Conservation (phyloP, 257 asterid genomes). For the Anisodus acutangulus region DNA sequence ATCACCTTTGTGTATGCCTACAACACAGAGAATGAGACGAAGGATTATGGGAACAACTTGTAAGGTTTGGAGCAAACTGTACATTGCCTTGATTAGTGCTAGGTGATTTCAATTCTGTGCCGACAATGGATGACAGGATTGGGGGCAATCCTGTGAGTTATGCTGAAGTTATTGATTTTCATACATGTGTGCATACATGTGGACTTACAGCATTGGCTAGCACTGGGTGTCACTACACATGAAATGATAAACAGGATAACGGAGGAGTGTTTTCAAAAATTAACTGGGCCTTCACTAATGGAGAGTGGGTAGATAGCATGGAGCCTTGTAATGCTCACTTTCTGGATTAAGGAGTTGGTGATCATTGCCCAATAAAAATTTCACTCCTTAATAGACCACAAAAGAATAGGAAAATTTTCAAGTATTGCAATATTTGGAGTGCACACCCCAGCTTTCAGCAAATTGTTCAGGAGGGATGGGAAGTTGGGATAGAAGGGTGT, state of each 20-base stretch:
- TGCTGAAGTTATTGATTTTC: background rate
- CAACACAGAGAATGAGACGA: background rate
- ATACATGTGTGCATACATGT: background rate
- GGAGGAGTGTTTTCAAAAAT: background rate
- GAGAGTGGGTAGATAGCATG: background rate
- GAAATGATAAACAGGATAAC: background rate
- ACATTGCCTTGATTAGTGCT: background rate
- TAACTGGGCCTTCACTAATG: background rate
- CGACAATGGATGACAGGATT: background rate
- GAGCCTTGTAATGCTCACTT: background rate
- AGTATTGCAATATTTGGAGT: background rate
- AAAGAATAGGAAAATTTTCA: background rate
- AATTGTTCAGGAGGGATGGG: background rate
- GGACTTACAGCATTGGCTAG: background rate
- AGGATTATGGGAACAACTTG: background rate
- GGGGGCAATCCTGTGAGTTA: background rate
- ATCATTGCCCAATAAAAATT: background rate
- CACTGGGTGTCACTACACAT: background rate
- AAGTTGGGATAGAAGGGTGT: background rate
- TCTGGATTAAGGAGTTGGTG: background rate
- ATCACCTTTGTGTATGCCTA: background rate
- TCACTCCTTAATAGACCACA: background rate
- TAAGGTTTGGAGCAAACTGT: background rate
- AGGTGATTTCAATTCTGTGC: background rate
- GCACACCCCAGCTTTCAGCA: background rate